Conservation (phyloP, 2,329 filamentous ascomycete genomes). For the Xylariomycetidae sp. region DNA sequence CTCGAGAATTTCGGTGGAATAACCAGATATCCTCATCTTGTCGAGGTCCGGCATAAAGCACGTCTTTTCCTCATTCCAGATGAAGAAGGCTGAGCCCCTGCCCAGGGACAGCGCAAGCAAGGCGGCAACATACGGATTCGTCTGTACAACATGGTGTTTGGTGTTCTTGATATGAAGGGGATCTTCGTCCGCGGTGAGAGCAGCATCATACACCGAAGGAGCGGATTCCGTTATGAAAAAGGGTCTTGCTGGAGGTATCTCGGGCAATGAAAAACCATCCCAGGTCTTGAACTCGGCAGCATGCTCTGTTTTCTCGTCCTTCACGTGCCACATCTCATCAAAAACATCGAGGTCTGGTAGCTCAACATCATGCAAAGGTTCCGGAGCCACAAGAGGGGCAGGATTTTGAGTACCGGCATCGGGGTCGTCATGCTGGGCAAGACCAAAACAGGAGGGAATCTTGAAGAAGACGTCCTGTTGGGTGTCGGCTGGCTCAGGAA, state of each 20-base stretch:
- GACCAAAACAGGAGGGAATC: conserved; percentile 27
- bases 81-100: conserved; percentile 65
- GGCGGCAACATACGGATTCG: conserved; percentile 45
- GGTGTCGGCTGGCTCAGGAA: conserved; percentile 6
- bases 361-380: conserved; percentile 19
- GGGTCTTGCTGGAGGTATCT: conserved; percentile 34
- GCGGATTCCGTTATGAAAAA: conserved; percentile 65
- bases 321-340: conserved; percentile 43
- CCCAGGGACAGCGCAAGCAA: conserved; percentile 64
- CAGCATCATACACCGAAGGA: conserved; percentile 58
- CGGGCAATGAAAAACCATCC: conserved; percentile 54
- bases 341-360: conserved; percentile 22
- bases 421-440: conserved; percentile 6
- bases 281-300: conserved; percentile 54
- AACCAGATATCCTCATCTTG: conserved; percentile 48
- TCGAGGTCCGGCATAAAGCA: conserved; percentile 46
- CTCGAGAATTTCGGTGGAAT: conserved; percentile 43
- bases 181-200: conserved; percentile 39
- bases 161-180: conserved; percentile 32
- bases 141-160: conserved; percentile 38
- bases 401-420: conserved; percentile 5
- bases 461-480: conserved; percentile 36
- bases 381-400: conserved; percentile 1
- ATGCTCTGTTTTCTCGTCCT: conserved; percentile 26
- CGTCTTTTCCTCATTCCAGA: conserved; percentile 46